phyloP scores from a whole-genome alignment of 192 early-diverging fungal genomes.

The Backusella tarrabulga region DNA sequence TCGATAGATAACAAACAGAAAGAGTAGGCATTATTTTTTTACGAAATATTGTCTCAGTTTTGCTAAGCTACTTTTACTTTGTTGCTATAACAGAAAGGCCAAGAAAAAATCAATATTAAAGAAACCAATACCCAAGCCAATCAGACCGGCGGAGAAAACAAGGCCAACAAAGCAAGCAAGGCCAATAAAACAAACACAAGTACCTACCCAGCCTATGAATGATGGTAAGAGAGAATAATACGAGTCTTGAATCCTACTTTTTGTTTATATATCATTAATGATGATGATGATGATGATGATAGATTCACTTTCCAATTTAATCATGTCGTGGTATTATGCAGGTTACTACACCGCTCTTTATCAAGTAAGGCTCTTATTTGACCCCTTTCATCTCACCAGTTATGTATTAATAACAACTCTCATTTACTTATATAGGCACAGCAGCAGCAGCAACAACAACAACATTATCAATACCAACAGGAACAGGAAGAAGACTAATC shows the following conservation, averaged over 20 bases:
- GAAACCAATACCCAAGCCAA: not conserved
- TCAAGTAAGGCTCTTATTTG: constrained; percentile 7
- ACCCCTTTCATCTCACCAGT: not conserved
- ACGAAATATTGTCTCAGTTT: not conserved
- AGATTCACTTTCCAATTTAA: constrained; percentile 13
- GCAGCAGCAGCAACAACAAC: not conserved
- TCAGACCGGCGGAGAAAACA: not conserved
- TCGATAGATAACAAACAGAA: not conserved
- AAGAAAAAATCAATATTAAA: not conserved
- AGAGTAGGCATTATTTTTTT: not conserved
- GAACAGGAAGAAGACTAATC: not conserved
- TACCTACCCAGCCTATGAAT: not conserved
- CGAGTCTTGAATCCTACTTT: no score
- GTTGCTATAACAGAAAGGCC: not conserved
- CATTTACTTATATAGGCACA: not conserved
- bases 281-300: not conserved
- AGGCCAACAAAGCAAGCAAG: not conserved
- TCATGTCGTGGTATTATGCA: constrained; percentile 27
- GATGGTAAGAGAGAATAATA: not conserved
- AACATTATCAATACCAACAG: not conserved
- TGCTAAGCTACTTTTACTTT: not conserved
- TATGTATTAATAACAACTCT: not conserved
- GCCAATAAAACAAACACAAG: not conserved
- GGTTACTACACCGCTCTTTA: constrained; percentile 26
- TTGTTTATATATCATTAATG: not conserved